Evolutionary conservation across 768 basidiomycete species (phyloP), one percentile per base, ranked within the genome.

Genomic region (Russula dissimulans): DNA sequence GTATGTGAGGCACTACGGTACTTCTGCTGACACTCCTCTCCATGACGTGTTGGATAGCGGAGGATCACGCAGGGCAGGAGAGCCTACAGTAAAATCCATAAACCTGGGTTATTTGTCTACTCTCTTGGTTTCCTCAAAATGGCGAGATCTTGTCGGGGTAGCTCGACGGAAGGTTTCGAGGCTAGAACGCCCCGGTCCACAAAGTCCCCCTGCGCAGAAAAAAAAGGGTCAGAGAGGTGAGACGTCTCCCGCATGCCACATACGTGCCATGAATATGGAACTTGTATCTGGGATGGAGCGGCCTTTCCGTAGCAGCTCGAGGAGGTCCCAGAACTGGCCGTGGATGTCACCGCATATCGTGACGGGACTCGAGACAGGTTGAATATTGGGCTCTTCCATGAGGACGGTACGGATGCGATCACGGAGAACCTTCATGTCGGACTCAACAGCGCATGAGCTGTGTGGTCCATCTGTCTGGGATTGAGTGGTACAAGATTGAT

Each of bases 341-440:
- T 98, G 95, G 54, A 98, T 95, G 70, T 97, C 95, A 34, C 95
- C 95, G 69, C 90, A 91, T 65, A 92, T 88, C 36, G 95, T 97
- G 41, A 97, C 95, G 0, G 95, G 95, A 64, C 84, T 89, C 36
- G 90, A 89, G 55, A 99, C 91, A 36, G 95, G 95, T 69, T 97
- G 94, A 57, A 98, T 95, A 71, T 98, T 99, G 57, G 89, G 92
- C 71, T 99, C 95, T 71, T 99, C 95, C 71, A 97, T 86, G 41
- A 97, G 81, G 50, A 95, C 86, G 50, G 86, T 81, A 54, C 91
- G 84, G 22, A 97, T 93, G 61, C 86, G 84, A 59, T 92, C 83
- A 78, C 95, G 97, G 51, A 99, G 84, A 45, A 86, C 76, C 71
- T 94, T 95, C 84, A 99, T 97, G 65, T 95, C 91, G 11, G 82